A percentile compares a stretch with the other conserved stretches of the same genome.
These are phyloP conservation scores for Tricholoma hemisulphureum DNA, from an alignment of 768 basidiomycete species.

Conservation along the genomic window DNA sequence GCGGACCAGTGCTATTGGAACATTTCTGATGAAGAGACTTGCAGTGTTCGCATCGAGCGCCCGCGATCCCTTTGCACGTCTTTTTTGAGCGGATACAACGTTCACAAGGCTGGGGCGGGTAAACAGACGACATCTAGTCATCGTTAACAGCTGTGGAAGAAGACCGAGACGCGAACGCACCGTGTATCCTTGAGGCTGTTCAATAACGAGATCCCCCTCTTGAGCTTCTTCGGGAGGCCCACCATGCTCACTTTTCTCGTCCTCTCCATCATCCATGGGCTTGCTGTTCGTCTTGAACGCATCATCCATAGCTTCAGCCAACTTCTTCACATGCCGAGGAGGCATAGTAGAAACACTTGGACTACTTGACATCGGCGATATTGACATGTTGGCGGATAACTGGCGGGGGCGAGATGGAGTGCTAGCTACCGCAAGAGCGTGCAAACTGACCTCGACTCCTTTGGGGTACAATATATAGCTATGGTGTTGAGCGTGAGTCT, in stretches of 20 bases:
- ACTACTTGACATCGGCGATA: constrained; percentile 33
- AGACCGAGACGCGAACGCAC: constrained; percentile 10
- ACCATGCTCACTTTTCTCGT: constrained; percentile 28
- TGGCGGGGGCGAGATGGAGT: not conserved
- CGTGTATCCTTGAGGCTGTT: constrained; percentile 25
- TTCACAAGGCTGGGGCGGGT: constrained; percentile 43
- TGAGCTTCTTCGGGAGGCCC: constrained; percentile 27
- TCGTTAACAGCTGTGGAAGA: not conserved
- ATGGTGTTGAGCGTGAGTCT: not conserved
- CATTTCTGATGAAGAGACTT: constrained; percentile 47
- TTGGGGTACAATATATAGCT: not conserved
- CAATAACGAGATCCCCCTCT: constrained; percentile 26
- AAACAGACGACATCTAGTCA: constrained; percentile 23
- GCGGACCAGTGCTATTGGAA: constrained; percentile 44
- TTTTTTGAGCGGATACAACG: constrained; percentile 43
- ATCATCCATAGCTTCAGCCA: constrained; percentile 33
- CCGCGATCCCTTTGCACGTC: constrained; percentile 41
- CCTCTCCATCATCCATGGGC: constrained; percentile 18
- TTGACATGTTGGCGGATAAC: not conserved
- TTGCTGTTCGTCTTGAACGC: constrained; percentile 29
- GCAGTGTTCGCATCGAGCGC: constrained; percentile 46
- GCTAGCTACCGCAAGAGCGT: not conserved
- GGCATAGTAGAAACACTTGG: constrained; percentile 37
- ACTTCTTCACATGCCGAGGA: constrained; percentile 25
- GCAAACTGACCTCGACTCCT: constrained; percentile 2